Base-by-base conservation (phyloP, 108 stramenopile species). In the Conticribra weissflogii region DNA sequence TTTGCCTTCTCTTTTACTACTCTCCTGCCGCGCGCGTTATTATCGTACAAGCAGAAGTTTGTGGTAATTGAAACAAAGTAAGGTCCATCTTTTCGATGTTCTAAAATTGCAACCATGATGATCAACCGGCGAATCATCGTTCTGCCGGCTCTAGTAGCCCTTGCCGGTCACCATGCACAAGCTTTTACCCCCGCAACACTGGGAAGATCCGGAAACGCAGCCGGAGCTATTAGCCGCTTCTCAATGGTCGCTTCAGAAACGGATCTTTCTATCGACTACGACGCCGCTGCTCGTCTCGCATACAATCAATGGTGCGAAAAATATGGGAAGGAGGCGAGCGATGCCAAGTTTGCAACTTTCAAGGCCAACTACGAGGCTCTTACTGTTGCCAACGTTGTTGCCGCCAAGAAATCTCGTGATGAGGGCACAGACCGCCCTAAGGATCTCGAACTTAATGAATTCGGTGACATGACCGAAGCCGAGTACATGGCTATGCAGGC, bases 221-320 rank as follows among this genome's bases (percentile, higher is more conserved):
- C 31, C 9, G 45, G 29, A 68, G 22, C 51, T 30, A 22, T 50
- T 31, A 54, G 36, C 46, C 73, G 53, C 32, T 66, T 61, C 29
- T 72, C 76, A 15, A 74, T 63, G 66, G 63, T 77, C 7, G 63
- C 77, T 1, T 19, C 69, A n/a, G 73, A 73, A 12, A 28, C 21
- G 23, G 92, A 93, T 70, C 74, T 93, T 25, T 80, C 80, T 21
- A 66, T 95, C 34, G 78, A 72, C 16, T 95, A 91, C 78, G 93
- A 95, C 69, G 83, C 90, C 17, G 88, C 93, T 18, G 90, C 93
- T 48, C 86, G 84, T 46, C 82, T 92, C 25, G 93, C 93, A 17
- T 95, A 92, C 78, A 74, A 81, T 8, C 83, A 81, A 53, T 95
- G 94, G 94, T 74, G 85, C 57, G 46, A 59, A 32, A 74, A 83